Evolutionary conservation across 2,329 filamentous ascomycete species (phyloP), one percentile per base, ranked within the genome.

Genomic region (Trichoderma sp.): DNA sequence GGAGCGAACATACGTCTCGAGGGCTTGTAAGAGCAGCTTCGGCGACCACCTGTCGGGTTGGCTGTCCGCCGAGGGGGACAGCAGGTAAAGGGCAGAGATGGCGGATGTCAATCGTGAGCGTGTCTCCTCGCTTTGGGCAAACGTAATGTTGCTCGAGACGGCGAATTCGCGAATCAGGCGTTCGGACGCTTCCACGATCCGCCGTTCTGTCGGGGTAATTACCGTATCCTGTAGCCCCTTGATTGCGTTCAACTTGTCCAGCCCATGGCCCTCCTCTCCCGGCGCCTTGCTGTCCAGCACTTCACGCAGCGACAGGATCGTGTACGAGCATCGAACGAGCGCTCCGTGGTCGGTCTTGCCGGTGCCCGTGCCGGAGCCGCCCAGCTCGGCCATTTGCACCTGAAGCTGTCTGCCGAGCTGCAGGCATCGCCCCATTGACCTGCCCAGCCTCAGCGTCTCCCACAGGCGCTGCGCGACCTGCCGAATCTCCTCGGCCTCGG

Each of bases 371-470:
- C 28, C 28, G 28, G 28, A 34, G 69, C 72, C 60, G 67, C 80
- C 75, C 61, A 80, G 80, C 75, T 96, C 93, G 0, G 85, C 81
- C 73, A 96, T 85, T 75, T 96, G 91, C n/a, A 90, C 85, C 74
- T 98, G 92, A 12, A 99, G 83, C 78, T 96, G 92, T 51, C 93
- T 82, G 0, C 92, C 93, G 3, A 98, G 81, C 72, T 90, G 89
- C 48, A 98, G 81, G 73, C 90, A 93, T 59, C 94, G 83, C 50
- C 87, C 88, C 14, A 96, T 90, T 0, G 89, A 86, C 50, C 93
- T 82, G 1, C 90, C 90, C 2, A 98, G 80, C 67, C 88, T 85
- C 67, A 97, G 82, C 0, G 93, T 92, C 72, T 91, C 87, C 83
- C 92, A 92, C 30, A 97, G 83, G 12, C 93, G 85, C 71, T 90